Evolutionary conservation across 2,329 filamentous ascomycete species (phyloP), one percentile per base, ranked within the genome.

Genomic region (Zopfia rhizophila): DNA sequence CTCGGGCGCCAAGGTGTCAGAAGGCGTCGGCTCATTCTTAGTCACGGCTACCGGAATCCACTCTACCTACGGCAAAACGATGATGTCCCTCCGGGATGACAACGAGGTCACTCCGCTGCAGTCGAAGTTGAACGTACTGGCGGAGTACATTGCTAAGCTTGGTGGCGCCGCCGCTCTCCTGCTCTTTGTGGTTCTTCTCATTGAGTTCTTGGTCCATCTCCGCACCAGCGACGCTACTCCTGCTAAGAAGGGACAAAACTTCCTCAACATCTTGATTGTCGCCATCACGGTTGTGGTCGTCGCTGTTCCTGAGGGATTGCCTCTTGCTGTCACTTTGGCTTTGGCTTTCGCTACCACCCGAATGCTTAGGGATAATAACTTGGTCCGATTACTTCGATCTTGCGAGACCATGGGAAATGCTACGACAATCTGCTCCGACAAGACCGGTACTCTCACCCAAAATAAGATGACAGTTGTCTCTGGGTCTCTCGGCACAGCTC

Each of bases 111-210:
- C 89, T 1, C 90, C 89, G 3, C 71, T 93, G 6, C 90, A 93
- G 68, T 85, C 82, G 3, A 92, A 91, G 69, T 76, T 93, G 47
- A 91, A 91, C 55, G 78, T 85, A 3, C 77, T 93, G 13, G 90
- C 89, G 5, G 89, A 90, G 60, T 88, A 91, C 61, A 91, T 93
- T 58, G 86, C 86, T n/a, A 89, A 89, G 63, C 78, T 89, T 29
- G 86, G 86, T 71, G 90, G 90, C 67, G 85, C 82, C 49, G 90
- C 91, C 36, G 90, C 88, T 55, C 76, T 94, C 11, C 72, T 92
- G 7, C 78, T 96, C 33, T 96, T 97, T 73, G 79, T 93, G 33
- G 88, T 95, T 32, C 79, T 96, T 11, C 84, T 96, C 63, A 92
- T 96, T 74, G 83, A 91, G 61, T 97, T 96, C 66, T 77, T 94